phyloP scores from a whole-genome alignment of 768 basidiomycete genomes.

The Lanmaoa pseudosensibilis region DNA sequence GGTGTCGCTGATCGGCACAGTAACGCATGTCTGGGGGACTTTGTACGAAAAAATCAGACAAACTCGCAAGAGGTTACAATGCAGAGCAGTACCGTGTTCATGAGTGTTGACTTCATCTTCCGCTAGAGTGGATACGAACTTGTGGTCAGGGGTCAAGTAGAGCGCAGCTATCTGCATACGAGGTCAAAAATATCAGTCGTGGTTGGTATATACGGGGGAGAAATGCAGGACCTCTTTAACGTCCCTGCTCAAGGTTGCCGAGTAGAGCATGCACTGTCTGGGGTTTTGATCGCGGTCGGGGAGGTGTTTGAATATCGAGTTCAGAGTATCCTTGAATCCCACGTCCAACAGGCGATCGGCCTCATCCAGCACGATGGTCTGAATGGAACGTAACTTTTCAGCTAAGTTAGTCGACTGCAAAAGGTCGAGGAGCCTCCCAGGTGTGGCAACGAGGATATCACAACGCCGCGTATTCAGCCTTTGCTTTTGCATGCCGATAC shows the following conservation, averaged over 20 bases:
- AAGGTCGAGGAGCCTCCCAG: constrained; percentile 74
- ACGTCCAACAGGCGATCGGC: constrained; percentile 74
- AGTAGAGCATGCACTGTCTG: constrained; percentile 69
- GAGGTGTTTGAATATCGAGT: constrained; percentile 53
- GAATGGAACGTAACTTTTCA: constrained; percentile 38
- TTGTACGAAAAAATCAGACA: not conserved
- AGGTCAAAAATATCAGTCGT: not conserved
- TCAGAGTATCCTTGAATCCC: constrained; percentile 68
- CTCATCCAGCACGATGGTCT: constrained; percentile 64
- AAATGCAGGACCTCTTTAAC: constrained; percentile 48
- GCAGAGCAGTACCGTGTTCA: constrained; percentile 46
- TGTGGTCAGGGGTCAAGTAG: constrained; percentile 28
- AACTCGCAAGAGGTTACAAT: not conserved
- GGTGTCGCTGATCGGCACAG: constrained; percentile 42
- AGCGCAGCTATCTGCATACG: constrained; percentile 26
- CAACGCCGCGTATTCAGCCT: constrained; percentile 31
- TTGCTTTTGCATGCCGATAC: constrained; percentile 28
- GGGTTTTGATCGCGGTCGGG: constrained; percentile 48
- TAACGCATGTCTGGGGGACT: constrained; percentile 49
- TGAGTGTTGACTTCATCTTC: constrained; percentile 62
- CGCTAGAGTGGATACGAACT: constrained; percentile 58
- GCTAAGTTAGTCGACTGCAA: constrained; percentile 46
- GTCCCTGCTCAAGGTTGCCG: constrained; percentile 73
- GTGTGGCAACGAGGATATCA: constrained; percentile 70
- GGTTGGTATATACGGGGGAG: no score